These are phyloP conservation scores for Vigna mungo DNA, from an alignment of 306 rosid species.

Conservation along the genomic window DNA sequence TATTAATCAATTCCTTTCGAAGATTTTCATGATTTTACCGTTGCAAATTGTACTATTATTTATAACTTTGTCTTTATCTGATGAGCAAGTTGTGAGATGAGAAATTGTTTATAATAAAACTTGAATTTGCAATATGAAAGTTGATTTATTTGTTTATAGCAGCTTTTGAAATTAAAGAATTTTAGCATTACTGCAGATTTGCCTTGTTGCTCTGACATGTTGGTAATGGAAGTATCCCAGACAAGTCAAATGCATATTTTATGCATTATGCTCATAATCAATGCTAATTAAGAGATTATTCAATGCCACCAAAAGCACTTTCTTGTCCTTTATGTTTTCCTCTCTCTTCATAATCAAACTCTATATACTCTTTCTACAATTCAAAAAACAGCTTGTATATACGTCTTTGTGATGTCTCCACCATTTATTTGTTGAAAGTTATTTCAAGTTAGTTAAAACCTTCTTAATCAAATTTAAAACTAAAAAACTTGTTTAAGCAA, in stretches of 20 bases:
- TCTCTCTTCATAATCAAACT: not conserved
- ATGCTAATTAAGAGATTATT: not conserved
- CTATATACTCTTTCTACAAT: not conserved
- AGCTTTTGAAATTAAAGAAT: constrained; percentile 28
- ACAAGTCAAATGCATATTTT: constrained; percentile 29
- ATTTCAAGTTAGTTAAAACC: no score
- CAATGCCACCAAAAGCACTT: constrained; percentile 23
- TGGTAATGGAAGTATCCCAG: constrained; percentile 24
- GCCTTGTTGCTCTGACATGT: constrained; percentile 38
- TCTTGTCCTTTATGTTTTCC: not conserved
- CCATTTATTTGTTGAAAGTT: no score
- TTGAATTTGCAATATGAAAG: constrained; percentile 33
- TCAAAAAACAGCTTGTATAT: no score
- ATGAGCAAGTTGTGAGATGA: constrained; percentile 35
- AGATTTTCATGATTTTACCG: constrained; percentile 52
- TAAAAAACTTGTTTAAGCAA: no score
- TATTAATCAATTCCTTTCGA: constrained; percentile 10
- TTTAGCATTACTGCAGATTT: constrained; percentile 1
- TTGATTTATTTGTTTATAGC: constrained; percentile 24
- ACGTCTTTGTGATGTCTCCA: no score
- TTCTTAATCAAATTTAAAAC: no score
- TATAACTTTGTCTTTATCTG: not conserved
- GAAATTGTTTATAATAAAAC: constrained; percentile 17
- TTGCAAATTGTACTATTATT: constrained; percentile 36
- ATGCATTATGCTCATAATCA: not conserved